A percentile compares a stretch with the other conserved stretches of the same genome.
These are phyloP conservation scores for Pittosporum tobira DNA, from an alignment of 129 eudicot genomes.

Conservation along the genomic window DNA sequence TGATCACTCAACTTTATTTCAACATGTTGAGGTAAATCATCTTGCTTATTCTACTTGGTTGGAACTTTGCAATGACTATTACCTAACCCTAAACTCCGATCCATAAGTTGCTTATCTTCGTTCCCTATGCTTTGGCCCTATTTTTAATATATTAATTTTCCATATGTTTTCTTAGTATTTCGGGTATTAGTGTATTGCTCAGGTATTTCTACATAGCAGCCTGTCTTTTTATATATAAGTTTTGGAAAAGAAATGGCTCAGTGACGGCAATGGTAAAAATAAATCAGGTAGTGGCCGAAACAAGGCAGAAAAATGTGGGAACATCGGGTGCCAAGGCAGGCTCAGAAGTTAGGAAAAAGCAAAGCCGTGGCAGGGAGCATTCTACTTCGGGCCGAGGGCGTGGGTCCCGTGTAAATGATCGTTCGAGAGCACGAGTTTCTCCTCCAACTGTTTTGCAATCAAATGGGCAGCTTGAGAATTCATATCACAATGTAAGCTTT, in stretches of 20 bases:
- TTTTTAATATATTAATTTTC: conserved; percentile 7
- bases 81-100: background rate
- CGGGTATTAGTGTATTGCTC: conserved; percentile 3
- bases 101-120: conserved; percentile 1
- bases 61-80: background rate
- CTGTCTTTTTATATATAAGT: conserved; percentile 9
- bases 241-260: background rate
- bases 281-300: conserved; percentile 42
- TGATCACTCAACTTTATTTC: conserved; percentile 29
- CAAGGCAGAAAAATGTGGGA: conserved; percentile 43
- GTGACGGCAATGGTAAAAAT: conserved; percentile 14
- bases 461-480: conserved; percentile 68
- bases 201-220: background rate
- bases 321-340: conserved; percentile 35
- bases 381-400: conserved; percentile 67
- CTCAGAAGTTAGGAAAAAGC: conserved; percentile 61
- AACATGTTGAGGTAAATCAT: conserved; percentile 54
- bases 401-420: conserved; percentile 58
- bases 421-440: conserved; percentile 35
- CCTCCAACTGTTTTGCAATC: conserved; percentile 21
- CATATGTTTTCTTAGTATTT: background rate
- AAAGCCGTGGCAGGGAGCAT: conserved; percentile 64
- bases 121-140: too few species aligned
- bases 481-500: conserved; percentile 43
- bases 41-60: conserved; percentile 2